Evolutionary conservation across 208 protist species (phyloP).

Genomic region (Crithidia sp.): DNA sequence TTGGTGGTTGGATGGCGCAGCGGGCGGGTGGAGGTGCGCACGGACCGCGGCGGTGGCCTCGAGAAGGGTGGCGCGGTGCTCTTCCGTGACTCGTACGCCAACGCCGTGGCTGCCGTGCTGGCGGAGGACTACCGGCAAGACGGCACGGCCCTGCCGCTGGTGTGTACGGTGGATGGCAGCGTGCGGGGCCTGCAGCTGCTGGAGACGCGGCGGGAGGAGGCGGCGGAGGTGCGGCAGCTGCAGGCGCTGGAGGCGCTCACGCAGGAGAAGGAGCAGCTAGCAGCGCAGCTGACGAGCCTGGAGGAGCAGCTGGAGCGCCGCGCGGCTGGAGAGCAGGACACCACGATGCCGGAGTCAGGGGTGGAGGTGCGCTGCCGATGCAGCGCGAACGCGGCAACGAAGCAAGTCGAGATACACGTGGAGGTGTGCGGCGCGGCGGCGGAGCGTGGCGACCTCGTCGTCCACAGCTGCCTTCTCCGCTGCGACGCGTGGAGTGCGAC

Average conservation of each 20-base stretch:
- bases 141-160: constrained; percentile 75
- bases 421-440: constrained; percentile 28
- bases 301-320: constrained; percentile 59
- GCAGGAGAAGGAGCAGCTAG: constrained; percentile 74
- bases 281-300: constrained; percentile 72
- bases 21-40: constrained; percentile 89
- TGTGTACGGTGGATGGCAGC: constrained; percentile 85
- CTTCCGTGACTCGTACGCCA: constrained; percentile 76
- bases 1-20: constrained; percentile 91
- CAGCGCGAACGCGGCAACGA: constrained; percentile 21
- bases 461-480: constrained; percentile 75
- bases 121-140: constrained; percentile 92
- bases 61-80: constrained; percentile 78
- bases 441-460: constrained; percentile 49
- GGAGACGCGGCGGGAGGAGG: constrained; percentile 45
- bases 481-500: constrained; percentile 48
- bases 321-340: constrained; percentile 55
- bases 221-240: constrained; percentile 59
- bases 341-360: constrained; percentile 57
- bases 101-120: constrained; percentile 81
- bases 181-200: constrained; percentile 86
- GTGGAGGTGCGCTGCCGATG: constrained; percentile 46
- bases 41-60: constrained; percentile 40
- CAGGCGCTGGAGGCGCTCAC: constrained; percentile 71
- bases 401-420: constrained; percentile 31